phyloP scores from a whole-genome alignment of 164 flowering plant genomes.

The Liquidambar formosana region DNA sequence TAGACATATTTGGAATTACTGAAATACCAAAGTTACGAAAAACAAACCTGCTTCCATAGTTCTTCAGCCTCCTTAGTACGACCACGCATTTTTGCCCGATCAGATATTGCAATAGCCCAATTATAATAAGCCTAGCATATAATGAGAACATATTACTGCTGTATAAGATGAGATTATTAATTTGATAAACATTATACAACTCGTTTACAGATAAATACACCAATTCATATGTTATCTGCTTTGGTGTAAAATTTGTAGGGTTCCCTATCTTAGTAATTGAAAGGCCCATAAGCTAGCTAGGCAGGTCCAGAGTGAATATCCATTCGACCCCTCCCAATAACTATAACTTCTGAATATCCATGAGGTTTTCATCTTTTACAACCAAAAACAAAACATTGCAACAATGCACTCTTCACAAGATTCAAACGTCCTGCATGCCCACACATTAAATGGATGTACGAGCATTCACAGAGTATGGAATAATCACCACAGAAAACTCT shows the following conservation, averaged over 20 bases:
- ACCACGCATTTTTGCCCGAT: constrained; percentile 97
- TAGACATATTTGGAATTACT: background rate
- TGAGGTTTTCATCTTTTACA: background rate
- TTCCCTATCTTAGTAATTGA: background rate
- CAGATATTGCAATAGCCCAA: constrained; percentile 99
- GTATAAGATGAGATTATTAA: background rate
- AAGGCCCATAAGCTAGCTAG: no score
- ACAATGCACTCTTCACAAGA: no score
- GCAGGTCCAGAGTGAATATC: no score
- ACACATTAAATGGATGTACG: background rate
- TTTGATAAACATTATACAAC: background rate
- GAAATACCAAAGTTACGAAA: constrained; percentile 1
- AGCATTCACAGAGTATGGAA: background rate
- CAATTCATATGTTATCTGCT: background rate
- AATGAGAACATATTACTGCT: constrained; percentile 5
- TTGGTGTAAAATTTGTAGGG: background rate
- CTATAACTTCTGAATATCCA: no score
- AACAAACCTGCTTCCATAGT: constrained; percentile 88
- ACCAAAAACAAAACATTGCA: background rate
- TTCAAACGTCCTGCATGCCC: no score
- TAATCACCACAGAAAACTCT: background rate
- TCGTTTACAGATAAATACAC: background rate
- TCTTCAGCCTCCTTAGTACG: constrained; percentile 99
- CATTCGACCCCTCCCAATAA: no score
- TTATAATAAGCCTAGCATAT: constrained; percentile 83